phyloP scores from a whole-genome alignment of 1,284 basidiomycete species.

The Caloboletus inedulis region DNA sequence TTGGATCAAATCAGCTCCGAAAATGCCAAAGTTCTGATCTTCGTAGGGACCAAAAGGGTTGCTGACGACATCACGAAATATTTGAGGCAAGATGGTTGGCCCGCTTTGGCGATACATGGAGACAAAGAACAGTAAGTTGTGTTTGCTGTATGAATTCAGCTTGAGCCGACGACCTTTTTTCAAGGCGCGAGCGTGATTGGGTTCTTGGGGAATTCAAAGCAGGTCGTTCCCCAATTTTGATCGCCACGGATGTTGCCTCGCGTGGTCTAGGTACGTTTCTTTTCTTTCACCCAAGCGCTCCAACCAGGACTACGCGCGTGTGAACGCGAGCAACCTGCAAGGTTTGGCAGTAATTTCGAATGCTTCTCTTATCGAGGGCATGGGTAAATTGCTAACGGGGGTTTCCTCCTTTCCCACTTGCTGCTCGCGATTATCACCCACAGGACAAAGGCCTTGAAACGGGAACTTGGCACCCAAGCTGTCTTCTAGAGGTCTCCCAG shows the following conservation, averaged over 20 bases:
- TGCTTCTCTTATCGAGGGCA: slow-evolving; percentile 23
- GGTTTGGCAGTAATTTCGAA: slow-evolving; percentile 28
- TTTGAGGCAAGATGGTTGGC: slow-evolving; percentile 96
- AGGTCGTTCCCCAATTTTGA: slow-evolving; percentile 95
- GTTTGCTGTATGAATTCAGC: slow-evolving; percentile 9
- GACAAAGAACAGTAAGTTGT: slow-evolving; percentile 89
- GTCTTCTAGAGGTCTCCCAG: slow-evolving; percentile 22
- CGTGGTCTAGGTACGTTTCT: slow-evolving; percentile 97
- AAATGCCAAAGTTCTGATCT: slow-evolving; percentile 98
- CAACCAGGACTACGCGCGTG: slow-evolving; percentile 25
- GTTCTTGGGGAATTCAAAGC: slow-evolving; percentile 98
- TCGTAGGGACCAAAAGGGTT: slow-evolving; percentile 96
- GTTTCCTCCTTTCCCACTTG: slow-evolving; percentile 18
- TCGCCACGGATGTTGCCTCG: slow-evolving; percentile 97
- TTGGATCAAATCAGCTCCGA: slow-evolving; percentile 95
- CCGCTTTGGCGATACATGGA: slow-evolving; percentile 96
- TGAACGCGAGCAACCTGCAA: slow-evolving; percentile 31
- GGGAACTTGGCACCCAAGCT: slow-evolving; percentile 18
- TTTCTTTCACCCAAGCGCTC: slow-evolving; percentile 35
- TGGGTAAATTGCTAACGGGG: slow-evolving; percentile 26
- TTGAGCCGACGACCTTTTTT: slow-evolving; percentile 21
- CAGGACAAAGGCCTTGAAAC: slow-evolving; percentile 27
- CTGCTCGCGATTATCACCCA: slow-evolving; percentile 28
- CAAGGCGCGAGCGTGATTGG: slow-evolving; percentile 97
- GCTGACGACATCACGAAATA: slow-evolving; percentile 99